Evolutionary conservation across 495 filamentous ascomycete genomes (phyloP), one percentile per base, ranked within the genome.

Genomic region (Aspergillus saccharolyticus): DNA sequence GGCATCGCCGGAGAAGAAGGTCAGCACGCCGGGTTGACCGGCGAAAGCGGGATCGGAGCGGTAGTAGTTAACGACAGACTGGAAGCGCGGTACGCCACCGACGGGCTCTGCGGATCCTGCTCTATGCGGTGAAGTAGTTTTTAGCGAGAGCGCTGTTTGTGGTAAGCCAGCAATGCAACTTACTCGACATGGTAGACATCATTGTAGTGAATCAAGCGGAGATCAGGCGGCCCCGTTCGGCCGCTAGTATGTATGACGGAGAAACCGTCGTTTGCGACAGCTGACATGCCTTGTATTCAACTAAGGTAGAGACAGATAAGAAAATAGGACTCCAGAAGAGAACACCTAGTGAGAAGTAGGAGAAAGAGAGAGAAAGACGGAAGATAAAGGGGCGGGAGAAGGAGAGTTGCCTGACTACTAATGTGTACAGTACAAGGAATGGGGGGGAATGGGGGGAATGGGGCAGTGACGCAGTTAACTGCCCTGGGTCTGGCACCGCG

Each of bases 141-240:
- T 28, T 55, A 16, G 42, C 17, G 22, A 30, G 22, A 15, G 51
- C 0, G 7, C 24, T 12, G 24, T 30, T 12, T 25, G 20, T 25
- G 18, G 33, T 15, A 24, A 28, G 47, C 5, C 39, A 21, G 48
- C 44, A 24, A 10, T 21, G 39, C 9, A 54, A 66, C 73, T 57
- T 74, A 82, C 78, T 94, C 89, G 49, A 96, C 81, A 60, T 96
- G 91, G 70, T 96, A 96, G 52, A 88, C 89, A 70, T 96, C 91
- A 71, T 96, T 96, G 76, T 85, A 96, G 75, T 96, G 91, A 48
- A 96, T 74, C 25, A 96, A 67, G 24, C 91, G 83, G 22, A 96
- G 74, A 70, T 88, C 87, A 17, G 89, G 89, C 24, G 81, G 67
- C 18, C 77, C 78, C 16, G 68, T 72, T 8, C 71, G 72, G 12